These are phyloP conservation scores for Lignosus rhinocerotis DNA, from an alignment of 1,284 basidiomycete species.

Conservation along the genomic window DNA sequence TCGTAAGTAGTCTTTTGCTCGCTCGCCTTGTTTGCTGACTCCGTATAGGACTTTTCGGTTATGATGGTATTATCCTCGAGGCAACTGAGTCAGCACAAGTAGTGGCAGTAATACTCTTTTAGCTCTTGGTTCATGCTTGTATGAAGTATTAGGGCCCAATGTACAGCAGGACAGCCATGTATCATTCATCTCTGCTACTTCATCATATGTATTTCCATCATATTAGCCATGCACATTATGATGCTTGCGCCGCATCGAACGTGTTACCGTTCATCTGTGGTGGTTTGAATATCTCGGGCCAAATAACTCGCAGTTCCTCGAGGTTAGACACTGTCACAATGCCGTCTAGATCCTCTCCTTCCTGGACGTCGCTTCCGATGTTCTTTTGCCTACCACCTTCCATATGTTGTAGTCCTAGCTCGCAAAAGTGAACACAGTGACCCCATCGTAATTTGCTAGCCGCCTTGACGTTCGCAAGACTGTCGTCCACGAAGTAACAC, in stretches of 20 bases:
- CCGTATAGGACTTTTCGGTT: constrained; percentile 65
- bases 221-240: background rate
- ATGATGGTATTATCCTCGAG: constrained; percentile 82
- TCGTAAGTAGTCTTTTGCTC: constrained; percentile 47
- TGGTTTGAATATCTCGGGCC: constrained; percentile 68
- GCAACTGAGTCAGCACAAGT: constrained; percentile 79
- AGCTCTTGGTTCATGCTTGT: background rate
- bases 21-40: background rate
- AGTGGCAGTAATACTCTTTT: constrained; percentile 72
- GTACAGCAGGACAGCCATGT: background rate
- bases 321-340: constrained; percentile 52
- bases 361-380: constrained; percentile 42
- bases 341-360: constrained; percentile 39
- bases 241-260: background rate
- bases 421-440: constrained; percentile 72
- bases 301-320: constrained; percentile 65
- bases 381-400: constrained; percentile 61
- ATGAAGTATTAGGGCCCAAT: background rate
- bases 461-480: constrained; percentile 61
- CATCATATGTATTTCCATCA: background rate
- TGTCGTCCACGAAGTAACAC: constrained; percentile 80
- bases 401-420: constrained; percentile 58
- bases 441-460: constrained; percentile 70
- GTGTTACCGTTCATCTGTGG: background rate
- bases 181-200: background rate